These are phyloP conservation scores for Santalum album DNA, from an alignment of 164 flowering plant species.

Conservation along the genomic window DNA sequence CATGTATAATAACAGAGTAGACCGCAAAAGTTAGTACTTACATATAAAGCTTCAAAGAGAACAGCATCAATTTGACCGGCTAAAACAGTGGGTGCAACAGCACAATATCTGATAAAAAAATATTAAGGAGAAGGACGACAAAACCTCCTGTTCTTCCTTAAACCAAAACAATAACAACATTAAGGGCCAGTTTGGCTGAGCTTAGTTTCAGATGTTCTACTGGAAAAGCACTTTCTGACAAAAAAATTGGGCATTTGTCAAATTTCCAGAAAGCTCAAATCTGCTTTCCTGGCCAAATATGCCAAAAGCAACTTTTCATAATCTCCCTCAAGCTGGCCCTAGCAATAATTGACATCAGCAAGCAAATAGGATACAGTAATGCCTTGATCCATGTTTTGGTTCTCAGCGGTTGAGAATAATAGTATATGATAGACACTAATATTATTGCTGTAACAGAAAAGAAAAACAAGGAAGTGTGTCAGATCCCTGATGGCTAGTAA, in stretches of 20 bases:
- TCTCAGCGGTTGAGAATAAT: slow-evolving; percentile 70
- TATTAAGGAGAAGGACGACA: slow-evolving; percentile 20
- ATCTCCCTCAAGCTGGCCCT: too few relatives aligned
- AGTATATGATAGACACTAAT: slow-evolving; percentile 71
- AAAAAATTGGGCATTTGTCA: too few relatives aligned
- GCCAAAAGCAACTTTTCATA: too few relatives aligned
- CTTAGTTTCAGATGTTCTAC: too few relatives aligned
- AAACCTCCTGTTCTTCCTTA: neutral
- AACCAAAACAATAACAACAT: neutral
- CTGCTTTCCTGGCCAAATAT: too few relatives aligned
- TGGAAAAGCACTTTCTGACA: too few relatives aligned
- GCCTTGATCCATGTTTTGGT: slow-evolving; percentile 59
- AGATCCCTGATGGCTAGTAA: slow-evolving; percentile 1
- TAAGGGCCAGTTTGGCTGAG: too few relatives aligned
- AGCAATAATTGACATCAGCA: neutral
- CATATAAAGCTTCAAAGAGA: slow-evolving; percentile 90
- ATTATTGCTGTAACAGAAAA: slow-evolving; percentile 55
- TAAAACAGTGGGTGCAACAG: slow-evolving; percentile 74
- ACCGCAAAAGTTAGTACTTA: slow-evolving; percentile 30
- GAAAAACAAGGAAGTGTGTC: slow-evolving; percentile 7
- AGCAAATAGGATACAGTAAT: slow-evolving; percentile 59
- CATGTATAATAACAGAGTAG: neutral
- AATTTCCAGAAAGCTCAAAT: too few relatives aligned
- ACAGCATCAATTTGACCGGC: slow-evolving; percentile 82
- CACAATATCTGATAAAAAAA: slow-evolving; percentile 58